Base-by-base conservation (phyloP, 2,329 filamentous ascomycete genomes). In the Penicillium italicum region DNA sequence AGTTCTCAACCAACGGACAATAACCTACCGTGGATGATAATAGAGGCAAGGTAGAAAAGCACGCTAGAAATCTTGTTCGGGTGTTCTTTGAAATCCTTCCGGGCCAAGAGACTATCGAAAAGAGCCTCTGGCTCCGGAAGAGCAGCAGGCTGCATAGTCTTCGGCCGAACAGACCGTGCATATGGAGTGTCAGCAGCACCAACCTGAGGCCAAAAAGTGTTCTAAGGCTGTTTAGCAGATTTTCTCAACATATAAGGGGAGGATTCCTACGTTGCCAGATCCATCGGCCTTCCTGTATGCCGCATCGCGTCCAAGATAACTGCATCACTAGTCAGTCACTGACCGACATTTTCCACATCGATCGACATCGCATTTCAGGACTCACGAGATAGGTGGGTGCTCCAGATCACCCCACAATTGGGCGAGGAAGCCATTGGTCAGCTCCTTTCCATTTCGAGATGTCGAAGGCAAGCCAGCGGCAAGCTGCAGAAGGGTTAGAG, bases 1-100 rank as follows among this genome's bases (percentile, higher is more conserved):
- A 42, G 4, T n/a, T 16, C 18, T 26, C 40, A 18, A 26, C 11
- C 6, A n/a, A 31, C 10, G n/a, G 14, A 9, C 22, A 24, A 26
- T 28, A 8, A 50, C 67, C 40, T 71, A 71, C 78, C 78, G 61
- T 83, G 81, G 49, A 82, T 84, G 57, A 85, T 83, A 64, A 92
- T 87, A 7, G 86, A 84, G 0, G 88, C 89, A 41, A 89, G 76
- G 61, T 91, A 90, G 70, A 90, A 90, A 16, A 92, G 76, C 74
- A 90, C 84, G 63, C 85, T 87, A 0, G 87, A 91, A 38, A 91
- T 85, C n/a, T 84, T 82, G 48, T 87, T 87, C 0, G 86, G 85
- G 67, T 90, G 88, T 52, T 84, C 77, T 58, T 83, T 79, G 58
- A 84, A 83, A n/a, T 79, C 72, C 56, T 81, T 80, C 26, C 87